phyloP scores from a whole-genome alignment of 164 flowering plant species.

The Warburgia ugandensis region DNA sequence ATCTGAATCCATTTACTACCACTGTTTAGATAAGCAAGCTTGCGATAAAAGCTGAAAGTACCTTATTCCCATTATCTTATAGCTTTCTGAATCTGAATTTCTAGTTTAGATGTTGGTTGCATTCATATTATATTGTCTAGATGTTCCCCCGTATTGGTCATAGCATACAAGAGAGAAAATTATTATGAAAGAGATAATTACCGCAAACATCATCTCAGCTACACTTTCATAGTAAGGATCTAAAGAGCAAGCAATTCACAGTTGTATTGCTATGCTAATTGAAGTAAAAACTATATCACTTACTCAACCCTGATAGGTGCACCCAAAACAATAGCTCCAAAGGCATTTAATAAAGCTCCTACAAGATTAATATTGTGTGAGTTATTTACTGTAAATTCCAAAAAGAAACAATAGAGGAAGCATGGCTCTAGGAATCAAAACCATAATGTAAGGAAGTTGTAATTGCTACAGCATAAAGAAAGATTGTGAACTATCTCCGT shows the following conservation, averaged over 20 bases:
- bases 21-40: no score
- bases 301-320: slow-evolving; percentile 79
- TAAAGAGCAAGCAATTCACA: no score
- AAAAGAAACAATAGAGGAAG: not conserved
- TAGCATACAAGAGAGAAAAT: no score
- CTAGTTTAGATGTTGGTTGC: no score
- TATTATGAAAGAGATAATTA: no score
- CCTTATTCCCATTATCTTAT: no score
- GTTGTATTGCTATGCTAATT: not conserved
- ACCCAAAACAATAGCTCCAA: slow-evolving; percentile 80
- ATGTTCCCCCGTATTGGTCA: no score
- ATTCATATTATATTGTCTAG: no score
- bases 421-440: not conserved
- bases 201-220: not conserved
- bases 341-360: slow-evolving; percentile 73
- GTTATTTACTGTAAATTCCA: not conserved
- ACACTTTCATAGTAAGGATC: no score
- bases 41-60: no score
- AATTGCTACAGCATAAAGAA: not conserved
- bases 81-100: no score
- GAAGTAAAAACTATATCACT: slow-evolving; percentile 16
- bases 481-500: not conserved
- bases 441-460: not conserved
- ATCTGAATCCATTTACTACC: no score
- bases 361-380: slow-evolving; percentile 7